These are phyloP conservation scores for Nyctanthes arbortristis DNA, from an alignment of 257 asterid species.

Conservation along the genomic window DNA sequence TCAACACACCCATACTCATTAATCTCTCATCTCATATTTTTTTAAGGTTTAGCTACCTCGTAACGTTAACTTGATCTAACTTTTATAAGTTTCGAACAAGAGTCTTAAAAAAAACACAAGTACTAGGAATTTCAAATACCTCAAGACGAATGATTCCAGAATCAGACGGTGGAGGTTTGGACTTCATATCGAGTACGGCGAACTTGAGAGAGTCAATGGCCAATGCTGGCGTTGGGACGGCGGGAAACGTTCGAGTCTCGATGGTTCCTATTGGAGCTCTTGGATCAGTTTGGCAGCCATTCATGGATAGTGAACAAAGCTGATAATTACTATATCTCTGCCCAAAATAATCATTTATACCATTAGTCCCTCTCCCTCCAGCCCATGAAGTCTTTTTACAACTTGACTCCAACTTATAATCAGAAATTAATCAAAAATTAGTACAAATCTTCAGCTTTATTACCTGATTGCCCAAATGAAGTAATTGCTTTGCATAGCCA, in stretches of 20 bases:
- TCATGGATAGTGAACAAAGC: constrained; percentile 56
- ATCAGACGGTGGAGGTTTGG: constrained; percentile 33
- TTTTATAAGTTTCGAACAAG: no score
- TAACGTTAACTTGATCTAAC: no score
- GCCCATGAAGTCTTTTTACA: background rate
- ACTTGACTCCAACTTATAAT: background rate
- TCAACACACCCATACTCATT: constrained; percentile 20
- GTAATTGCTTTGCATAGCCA: constrained; percentile 39
- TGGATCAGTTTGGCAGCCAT: constrained; percentile 64
- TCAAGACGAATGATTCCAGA: constrained; percentile 85
- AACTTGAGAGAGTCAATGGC: constrained; percentile 68
- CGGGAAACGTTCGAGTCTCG: constrained; percentile 63
- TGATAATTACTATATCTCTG: constrained; percentile 48
- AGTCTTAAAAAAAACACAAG: no score
- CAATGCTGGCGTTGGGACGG: constrained; percentile 43
- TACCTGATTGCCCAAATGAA: constrained; percentile 45
- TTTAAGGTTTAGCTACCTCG: no score
- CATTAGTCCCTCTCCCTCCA: background rate
- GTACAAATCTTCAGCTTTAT: no score
- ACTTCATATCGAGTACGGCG: constrained; percentile 55
- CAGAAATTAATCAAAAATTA: background rate
- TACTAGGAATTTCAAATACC: constrained; percentile 44
- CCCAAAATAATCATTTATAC: background rate
- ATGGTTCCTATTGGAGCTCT: constrained; percentile 58
- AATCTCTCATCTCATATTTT: constrained; percentile 16